phyloP scores from a whole-genome alignment of 257 asterid species.

The Rubia yunnanensis region DNA sequence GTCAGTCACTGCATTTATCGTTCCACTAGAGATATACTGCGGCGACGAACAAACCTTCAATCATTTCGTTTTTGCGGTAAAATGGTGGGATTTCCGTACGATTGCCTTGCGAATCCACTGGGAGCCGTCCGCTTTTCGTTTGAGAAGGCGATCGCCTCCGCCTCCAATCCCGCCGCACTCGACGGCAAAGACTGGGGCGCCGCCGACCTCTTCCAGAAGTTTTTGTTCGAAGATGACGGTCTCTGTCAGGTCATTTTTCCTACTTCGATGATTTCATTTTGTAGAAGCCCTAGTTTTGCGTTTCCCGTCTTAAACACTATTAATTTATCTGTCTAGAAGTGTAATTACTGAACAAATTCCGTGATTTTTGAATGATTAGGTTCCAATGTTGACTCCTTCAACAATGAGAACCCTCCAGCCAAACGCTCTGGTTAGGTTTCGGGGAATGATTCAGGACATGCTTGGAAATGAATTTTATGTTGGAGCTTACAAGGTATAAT shows the following conservation, averaged over 20 bases:
- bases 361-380: conserved; percentile 33
- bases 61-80: neutral
- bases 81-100: conserved; percentile 83
- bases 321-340: neutral
- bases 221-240: conserved; percentile 53
- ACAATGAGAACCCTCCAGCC: conserved; percentile 53
- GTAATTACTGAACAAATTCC: neutral
- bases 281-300: neutral
- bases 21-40: neutral
- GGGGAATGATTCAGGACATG: conserved; percentile 97
- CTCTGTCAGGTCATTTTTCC: conserved; percentile 45
- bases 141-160: conserved; percentile 57
- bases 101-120: conserved; percentile 78
- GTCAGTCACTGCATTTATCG: neutral
- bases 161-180: conserved; percentile 33
- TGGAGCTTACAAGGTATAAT: conserved; percentile 80
- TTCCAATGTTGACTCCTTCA: conserved; percentile 57
- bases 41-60: neutral
- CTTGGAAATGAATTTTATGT: conserved; percentile 72
- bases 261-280: neutral
- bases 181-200: conserved; percentile 87
- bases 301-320: neutral
- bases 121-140: conserved; percentile 87
- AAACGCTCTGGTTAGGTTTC: conserved; percentile 70
- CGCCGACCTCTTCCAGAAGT: conserved; percentile 55